Evolutionary conservation across 345 rosid genomes (phyloP).

Genomic region (Gossypium longicalyx): DNA sequence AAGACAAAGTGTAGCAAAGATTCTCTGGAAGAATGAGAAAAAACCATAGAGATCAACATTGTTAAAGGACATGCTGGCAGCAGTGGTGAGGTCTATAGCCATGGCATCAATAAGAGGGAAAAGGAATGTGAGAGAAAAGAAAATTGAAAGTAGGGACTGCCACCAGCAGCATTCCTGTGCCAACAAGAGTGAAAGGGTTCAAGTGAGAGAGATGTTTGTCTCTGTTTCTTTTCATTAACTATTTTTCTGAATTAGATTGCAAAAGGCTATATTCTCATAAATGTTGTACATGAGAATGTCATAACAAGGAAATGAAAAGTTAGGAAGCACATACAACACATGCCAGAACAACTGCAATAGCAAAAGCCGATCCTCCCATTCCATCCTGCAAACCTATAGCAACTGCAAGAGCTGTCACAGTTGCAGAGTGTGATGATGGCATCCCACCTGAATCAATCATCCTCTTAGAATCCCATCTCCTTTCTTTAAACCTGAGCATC

Average conservation of each 20-base stretch:
- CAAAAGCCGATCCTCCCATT: slow-evolving; percentile 68
- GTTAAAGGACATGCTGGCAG: neutral
- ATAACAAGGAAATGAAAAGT: neutral
- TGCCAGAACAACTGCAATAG: slow-evolving; percentile 77
- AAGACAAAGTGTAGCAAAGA: neutral
- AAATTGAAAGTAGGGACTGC: neutral
- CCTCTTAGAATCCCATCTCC: slow-evolving; percentile 88
- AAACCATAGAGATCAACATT: neutral
- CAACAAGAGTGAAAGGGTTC: neutral
- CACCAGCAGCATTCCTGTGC: neutral
- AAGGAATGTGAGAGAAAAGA: neutral
- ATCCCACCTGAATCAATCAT: slow-evolving; percentile 90
- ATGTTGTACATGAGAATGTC: neutral
- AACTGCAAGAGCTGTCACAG: slow-evolving; percentile 83
- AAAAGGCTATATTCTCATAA: neutral
- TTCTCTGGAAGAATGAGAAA: neutral
- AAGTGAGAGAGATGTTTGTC: neutral
- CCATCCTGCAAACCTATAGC: slow-evolving; percentile 84
- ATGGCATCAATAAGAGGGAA: neutral
- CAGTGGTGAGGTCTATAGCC: neutral
- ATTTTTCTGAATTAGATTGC: neutral
- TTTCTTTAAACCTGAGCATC: slow-evolving; percentile 93
- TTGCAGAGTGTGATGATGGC: slow-evolving; percentile 97
- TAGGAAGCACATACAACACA: slow-evolving; percentile 61
- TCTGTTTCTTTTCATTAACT: neutral